A percentile compares a stretch with the other conserved stretches of the same genome.
Evolutionary conservation across 352 stramenopile genomes (phyloP).

Genomic region (Phytopythium helicoides): DNA sequence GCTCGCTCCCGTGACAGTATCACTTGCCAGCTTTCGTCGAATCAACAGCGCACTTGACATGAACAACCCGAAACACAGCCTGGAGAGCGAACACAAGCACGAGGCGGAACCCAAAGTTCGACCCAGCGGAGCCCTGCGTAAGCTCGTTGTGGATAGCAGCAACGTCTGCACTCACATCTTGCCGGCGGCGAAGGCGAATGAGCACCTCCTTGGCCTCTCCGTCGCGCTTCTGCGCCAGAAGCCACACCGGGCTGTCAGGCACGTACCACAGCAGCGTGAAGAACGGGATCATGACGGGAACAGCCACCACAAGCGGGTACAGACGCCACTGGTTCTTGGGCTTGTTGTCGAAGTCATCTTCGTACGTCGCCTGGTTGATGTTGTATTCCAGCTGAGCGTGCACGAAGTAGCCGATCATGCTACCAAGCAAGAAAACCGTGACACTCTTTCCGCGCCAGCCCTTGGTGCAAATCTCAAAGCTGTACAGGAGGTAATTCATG

Average conservation of each 20-base stretch:
- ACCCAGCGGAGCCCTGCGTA: conserved; percentile 35
- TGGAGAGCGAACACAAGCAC: conserved; percentile 60
- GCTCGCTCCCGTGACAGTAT: conserved; percentile 13
- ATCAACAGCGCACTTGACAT: conserved; percentile 70
- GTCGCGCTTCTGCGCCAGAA: conserved; percentile 50
- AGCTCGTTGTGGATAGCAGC: conserved; percentile 54
- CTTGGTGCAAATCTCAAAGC: conserved; percentile 85
- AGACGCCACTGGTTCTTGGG: conserved; percentile 60
- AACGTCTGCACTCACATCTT: conserved; percentile 69
- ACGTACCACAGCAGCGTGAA: conserved; percentile 60
- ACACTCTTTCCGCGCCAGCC: conserved; percentile 85
- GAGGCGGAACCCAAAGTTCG: conserved; percentile 65
- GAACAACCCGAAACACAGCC: conserved; percentile 52
- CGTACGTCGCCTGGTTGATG: conserved; percentile 41
- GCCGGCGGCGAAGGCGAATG: conserved; percentile 57
- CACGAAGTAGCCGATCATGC: conserved; percentile 63
- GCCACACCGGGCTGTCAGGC: conserved; percentile 80
- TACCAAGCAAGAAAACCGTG: conserved; percentile 77
- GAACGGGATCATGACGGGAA: conserved; percentile 59
- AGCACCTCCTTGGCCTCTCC: conserved; percentile 52
- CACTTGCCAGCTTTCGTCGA: conserved; percentile 29
- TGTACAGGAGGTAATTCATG: conserved; percentile 81
- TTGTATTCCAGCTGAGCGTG: conserved; percentile 59
- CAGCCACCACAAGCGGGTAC: conserved; percentile 57
- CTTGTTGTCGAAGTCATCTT: conserved; percentile 30